Evolutionary conservation across 768 basidiomycete species (phyloP), one percentile per base, ranked within the genome.

Genomic region (Mycena vulgaris): DNA sequence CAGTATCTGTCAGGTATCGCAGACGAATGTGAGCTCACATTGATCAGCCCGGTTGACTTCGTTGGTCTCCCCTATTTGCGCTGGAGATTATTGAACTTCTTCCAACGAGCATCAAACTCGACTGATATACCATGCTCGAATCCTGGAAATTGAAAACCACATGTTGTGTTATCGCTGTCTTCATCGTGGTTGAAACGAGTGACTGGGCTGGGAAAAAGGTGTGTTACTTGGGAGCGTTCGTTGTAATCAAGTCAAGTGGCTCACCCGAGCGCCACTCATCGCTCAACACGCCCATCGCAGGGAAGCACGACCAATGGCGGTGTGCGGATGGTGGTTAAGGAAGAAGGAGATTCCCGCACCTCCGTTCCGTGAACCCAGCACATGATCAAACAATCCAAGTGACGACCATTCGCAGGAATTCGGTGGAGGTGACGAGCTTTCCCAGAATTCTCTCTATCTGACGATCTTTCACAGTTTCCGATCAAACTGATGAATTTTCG

Each of bases 181-280:
- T 52, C 30, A 30, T 52, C 17, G 51, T 52, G 51, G 28, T 52
- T 33, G 51, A 33, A 52, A 33, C 33, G 35, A 55, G 53, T 10
- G n/a, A 55, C 33, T 55, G 33, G 53, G 33, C 31, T 37, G 30
- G 28, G 53, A 55, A 55, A 55, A 55, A 55, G 53, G 30, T 52
- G 51, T 52, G 16, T 51, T 51, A 28, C 49, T 53, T 53, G 33
- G 53, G n/a, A 55, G 53, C n/a, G 53, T 55, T 55, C 33, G 35
- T 33, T 52, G 51, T 52, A 52, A 52, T 52, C 51, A 52, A 52
- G 30, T 52, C 51, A 52, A 52, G 7, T 55, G 33, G 37, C 53
- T 37, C 53, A 55, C 52, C 53, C 21, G 28, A 52, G 51, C 51
- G 35, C 53, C 35, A 55, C n/a, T 55, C 35, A 55, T 35, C 35